Conservation (phyloP, 176 grass and related monocot genomes). For the Paspalum notatum region DNA sequence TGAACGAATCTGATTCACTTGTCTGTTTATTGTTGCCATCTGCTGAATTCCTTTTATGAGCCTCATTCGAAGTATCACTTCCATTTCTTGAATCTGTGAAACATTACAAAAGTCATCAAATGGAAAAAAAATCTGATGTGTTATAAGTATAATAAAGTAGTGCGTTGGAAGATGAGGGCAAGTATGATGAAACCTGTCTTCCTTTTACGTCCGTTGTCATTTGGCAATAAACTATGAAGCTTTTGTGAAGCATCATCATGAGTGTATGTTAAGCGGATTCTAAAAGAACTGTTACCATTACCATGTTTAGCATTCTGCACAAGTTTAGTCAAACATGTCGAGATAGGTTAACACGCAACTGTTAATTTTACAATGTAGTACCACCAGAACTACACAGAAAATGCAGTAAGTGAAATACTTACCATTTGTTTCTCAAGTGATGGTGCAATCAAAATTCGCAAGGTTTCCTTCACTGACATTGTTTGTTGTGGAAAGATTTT, state of each 20-base stretch:
- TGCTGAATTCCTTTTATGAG: slow-evolving; percentile 40
- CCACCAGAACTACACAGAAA: slow-evolving; percentile 16
- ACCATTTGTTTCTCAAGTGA: slow-evolving; percentile 77
- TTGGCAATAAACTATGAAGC: slow-evolving; percentile 59
- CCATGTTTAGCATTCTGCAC: slow-evolving; percentile 73
- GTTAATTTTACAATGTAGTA: slow-evolving; percentile 22
- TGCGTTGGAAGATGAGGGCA: not conserved
- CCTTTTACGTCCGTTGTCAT: slow-evolving; percentile 50
- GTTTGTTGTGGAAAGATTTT: slow-evolving; percentile 55
- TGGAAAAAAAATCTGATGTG: slow-evolving; percentile 1
- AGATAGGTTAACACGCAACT: slow-evolving; percentile 21
- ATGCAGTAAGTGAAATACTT: slow-evolving; percentile 37
- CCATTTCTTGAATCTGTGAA: slow-evolving; percentile 53
- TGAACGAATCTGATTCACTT: slow-evolving; percentile 60
- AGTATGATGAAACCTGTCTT: slow-evolving; percentile 54
- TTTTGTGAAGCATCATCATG: slow-evolving; percentile 71
- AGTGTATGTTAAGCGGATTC: slow-evolving; percentile 78
- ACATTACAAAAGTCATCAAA: slow-evolving; percentile 25
- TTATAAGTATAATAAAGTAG: slow-evolving; percentile 9
- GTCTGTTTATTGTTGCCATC: slow-evolving; percentile 50
- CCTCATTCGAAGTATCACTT: slow-evolving; percentile 33
- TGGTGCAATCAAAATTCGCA: slow-evolving; percentile 60
- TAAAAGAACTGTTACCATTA: slow-evolving; percentile 58
- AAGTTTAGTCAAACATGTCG: slow-evolving; percentile 19
- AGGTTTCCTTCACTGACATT: slow-evolving; percentile 78